Evolutionary conservation across 108 stramenopile genomes (phyloP).

Genomic region (Cyclostephanos invisitatus): DNA sequence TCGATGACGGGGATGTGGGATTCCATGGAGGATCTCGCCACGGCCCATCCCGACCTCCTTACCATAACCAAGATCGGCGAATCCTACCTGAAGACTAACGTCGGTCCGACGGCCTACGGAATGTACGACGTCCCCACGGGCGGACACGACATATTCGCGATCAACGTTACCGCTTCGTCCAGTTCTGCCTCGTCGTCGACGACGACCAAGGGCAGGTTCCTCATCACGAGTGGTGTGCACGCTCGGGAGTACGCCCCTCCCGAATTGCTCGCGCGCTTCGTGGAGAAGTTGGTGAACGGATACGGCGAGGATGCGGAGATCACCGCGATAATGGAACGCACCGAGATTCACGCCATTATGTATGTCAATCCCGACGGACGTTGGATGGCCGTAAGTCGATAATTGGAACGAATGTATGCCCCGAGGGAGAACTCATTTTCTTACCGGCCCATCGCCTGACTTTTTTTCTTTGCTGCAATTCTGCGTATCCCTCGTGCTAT

Average conservation of each 20-base stretch:
- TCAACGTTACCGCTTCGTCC: constrained; percentile 23
- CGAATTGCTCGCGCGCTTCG: constrained; percentile 31
- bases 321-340: constrained; percentile 41
- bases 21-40: constrained; percentile 34
- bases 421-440: too few relatives aligned
- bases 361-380: constrained; percentile 49
- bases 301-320: constrained; percentile 45
- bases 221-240: constrained; percentile 38
- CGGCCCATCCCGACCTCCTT: constrained; percentile 27
- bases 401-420: too few relatives aligned
- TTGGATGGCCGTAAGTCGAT: constrained; percentile 10
- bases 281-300: constrained; percentile 10
- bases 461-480: too few relatives aligned
- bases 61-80: constrained; percentile 39
- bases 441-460: too few relatives aligned
- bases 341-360: constrained; percentile 36
- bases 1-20: constrained; percentile 27
- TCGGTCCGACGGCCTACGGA: constrained; percentile 8
- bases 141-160: constrained; percentile 29
- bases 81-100: constrained; percentile 37
- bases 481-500: too few relatives aligned
- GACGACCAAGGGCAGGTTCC: constrained; percentile 15
- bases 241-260: constrained; percentile 46
- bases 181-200: not conserved
- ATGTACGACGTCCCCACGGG: constrained; percentile 8